A percentile compares a stretch with the other conserved stretches of the same genome.
Evolutionary conservation across 2,329 filamentous ascomycete species (phyloP).

Genomic region (Aplosporella prunicola): DNA sequence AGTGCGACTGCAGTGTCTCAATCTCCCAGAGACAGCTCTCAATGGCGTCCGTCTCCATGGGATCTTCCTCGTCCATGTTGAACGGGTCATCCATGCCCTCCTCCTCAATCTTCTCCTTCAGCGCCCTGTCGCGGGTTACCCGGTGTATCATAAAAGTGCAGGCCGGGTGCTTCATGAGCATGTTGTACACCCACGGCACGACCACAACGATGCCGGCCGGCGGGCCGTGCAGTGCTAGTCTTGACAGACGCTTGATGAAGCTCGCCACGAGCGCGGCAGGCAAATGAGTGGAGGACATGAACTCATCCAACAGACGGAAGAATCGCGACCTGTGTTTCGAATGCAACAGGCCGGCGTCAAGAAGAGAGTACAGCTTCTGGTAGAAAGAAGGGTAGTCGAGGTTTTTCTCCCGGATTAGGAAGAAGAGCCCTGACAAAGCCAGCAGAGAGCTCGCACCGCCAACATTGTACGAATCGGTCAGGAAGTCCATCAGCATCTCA

Average conservation of each 20-base stretch:
- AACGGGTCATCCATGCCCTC: slow-evolving; percentile 67
- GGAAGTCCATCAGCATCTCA: slow-evolving; percentile 87
- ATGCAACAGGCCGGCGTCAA: slow-evolving; percentile 78
- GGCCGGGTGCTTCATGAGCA: slow-evolving; percentile 78
- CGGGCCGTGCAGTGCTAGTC: slow-evolving; percentile 77
- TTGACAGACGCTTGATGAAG: slow-evolving; percentile 87
- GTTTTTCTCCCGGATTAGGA: slow-evolving; percentile 86
- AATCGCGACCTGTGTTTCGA: slow-evolving; percentile 91
- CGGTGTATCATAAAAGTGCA: slow-evolving; percentile 97
- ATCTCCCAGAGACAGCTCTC: slow-evolving; percentile 95
- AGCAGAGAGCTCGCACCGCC: slow-evolving; percentile 81
- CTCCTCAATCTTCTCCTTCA: slow-evolving; percentile 51
- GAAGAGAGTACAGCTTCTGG: slow-evolving; percentile 81
- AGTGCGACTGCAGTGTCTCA: slow-evolving; percentile 81
- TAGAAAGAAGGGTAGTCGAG: slow-evolving; percentile 95
- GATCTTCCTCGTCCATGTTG: slow-evolving; percentile 63
- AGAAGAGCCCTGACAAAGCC: slow-evolving; percentile 86
- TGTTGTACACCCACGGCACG: slow-evolving; percentile 90
- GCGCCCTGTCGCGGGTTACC: slow-evolving; percentile 49
- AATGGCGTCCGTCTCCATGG: slow-evolving; percentile 76
- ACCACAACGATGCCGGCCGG: slow-evolving; percentile 82
- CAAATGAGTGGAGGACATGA: slow-evolving; percentile 83
- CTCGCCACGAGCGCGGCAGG: slow-evolving; percentile 84
- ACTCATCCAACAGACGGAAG: slow-evolving; percentile 84
- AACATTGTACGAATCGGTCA: slow-evolving; percentile 85